Evolutionary conservation across 2,329 filamentous ascomycete species (phyloP).

Genomic region (Neonectria magnoliae): DNA sequence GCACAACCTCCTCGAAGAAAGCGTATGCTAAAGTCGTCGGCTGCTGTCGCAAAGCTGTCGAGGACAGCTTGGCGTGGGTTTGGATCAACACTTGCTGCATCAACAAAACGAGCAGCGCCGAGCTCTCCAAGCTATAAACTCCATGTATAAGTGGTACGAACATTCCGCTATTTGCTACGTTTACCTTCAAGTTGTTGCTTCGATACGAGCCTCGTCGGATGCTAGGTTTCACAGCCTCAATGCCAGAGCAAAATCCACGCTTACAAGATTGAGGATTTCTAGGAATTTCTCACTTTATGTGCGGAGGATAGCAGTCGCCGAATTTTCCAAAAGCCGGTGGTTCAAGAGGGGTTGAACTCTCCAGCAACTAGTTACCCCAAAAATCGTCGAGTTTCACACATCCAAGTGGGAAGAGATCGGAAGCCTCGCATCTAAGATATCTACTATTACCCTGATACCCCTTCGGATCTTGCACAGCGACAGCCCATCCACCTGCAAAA

Average conservation of each 20-base stretch:
- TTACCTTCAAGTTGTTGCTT: not conserved
- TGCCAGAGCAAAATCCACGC: too few relatives aligned
- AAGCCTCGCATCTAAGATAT: not conserved
- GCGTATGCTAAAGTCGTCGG: not conserved
- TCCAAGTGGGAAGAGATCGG: not conserved
- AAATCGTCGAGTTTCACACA: not conserved
- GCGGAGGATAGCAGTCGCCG: too few relatives aligned
- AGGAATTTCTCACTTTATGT: too few relatives aligned
- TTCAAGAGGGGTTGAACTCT: not conserved
- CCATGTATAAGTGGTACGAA: not conserved
- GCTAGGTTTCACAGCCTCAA: too few relatives aligned
- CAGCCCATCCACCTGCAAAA: too few relatives aligned
- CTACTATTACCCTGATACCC: not conserved
- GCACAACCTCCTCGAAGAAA: not conserved
- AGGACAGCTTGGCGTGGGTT: not conserved
- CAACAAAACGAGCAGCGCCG: not conserved
- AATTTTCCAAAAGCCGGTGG: not conserved
- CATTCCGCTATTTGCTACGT: not conserved
- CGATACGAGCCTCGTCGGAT: too few relatives aligned
- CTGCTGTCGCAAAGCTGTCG: not conserved
- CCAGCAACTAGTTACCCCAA: not conserved
- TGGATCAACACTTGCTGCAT: not conserved
- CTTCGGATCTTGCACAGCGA: too few relatives aligned
- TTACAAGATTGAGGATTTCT: too few relatives aligned
- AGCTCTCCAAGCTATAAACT: not conserved